A percentile compares a stretch with the other conserved stretches of the same genome.
Evolutionary conservation across 768 basidiomycete genomes (phyloP).

Genomic region (Botryobasidium botryosum): DNA sequence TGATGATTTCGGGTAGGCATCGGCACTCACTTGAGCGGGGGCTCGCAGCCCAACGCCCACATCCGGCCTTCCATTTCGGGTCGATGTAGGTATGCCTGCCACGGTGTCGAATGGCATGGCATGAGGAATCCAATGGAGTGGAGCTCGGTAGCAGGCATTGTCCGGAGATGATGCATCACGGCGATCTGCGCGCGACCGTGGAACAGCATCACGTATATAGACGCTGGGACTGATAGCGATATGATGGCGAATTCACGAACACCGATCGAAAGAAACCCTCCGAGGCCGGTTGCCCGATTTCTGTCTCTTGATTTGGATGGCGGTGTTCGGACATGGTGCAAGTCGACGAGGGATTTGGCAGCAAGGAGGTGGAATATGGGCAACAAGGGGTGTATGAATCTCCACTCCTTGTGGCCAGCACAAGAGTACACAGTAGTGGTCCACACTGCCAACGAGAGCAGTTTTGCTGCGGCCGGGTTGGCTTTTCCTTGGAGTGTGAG

Average conservation of each 20-base stretch:
- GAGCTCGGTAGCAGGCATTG: constrained; percentile 33
- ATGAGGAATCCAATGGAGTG: constrained; percentile 60
- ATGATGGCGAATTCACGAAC: constrained; percentile 26
- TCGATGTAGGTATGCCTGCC: constrained; percentile 73
- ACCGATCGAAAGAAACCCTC: constrained; percentile 21
- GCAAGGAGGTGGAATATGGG: constrained; percentile 72
- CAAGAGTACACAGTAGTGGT: constrained; percentile 55
- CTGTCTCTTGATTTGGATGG: constrained; percentile 12
- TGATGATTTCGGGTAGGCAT: background rate
- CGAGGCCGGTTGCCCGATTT: constrained; percentile 8
- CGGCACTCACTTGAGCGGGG: constrained; percentile 57
- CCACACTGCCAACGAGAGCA: constrained; percentile 41
- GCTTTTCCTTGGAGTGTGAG: constrained; percentile 8
- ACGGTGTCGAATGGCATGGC: constrained; percentile 96
- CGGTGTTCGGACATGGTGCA: constrained; percentile 15
- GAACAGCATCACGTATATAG: constrained; percentile 51
- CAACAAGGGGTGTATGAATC: constrained; percentile 84
- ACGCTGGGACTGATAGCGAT: constrained; percentile 38
- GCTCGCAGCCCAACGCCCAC: constrained; percentile 89
- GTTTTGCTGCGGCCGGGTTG: constrained; percentile 7
- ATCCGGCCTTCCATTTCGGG: constrained; percentile 38
- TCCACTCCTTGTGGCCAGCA: constrained; percentile 91
- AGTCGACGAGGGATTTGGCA: constrained; percentile 48
- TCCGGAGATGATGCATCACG: constrained; percentile 51
- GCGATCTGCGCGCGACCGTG: constrained; percentile 69